Evolutionary conservation across 2,329 filamentous ascomycete genomes (phyloP), one percentile per base, ranked within the genome.

Genomic region (Colletotrichum sp.): DNA sequence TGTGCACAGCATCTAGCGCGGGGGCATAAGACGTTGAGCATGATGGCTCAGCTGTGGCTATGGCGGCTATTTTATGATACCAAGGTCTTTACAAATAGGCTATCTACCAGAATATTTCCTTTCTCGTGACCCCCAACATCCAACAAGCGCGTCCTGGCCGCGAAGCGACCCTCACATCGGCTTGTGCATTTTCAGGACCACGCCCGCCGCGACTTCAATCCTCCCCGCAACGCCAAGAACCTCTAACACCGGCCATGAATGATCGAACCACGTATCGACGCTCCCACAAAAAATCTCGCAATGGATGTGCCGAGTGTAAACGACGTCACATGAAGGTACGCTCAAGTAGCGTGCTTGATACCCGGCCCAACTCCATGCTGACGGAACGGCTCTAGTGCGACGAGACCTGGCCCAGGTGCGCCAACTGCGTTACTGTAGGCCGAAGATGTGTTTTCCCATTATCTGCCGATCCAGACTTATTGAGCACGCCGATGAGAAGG

Each of bases 251-350:
- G 28, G 26, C 59, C 59, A 30, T n/a, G 18, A 61, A 32, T 32
- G 59, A 28, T 16, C 34, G 15, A 13, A 48, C 24, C 0, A 65
- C 64, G 43, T 65, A 65, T 30, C 60, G 68, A 30, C 68, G 68
- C 21, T 57, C 68, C 64, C 82, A 84, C 79, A 83, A 80, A 70
- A 84, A 84, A 78, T 83, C 82, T 18, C 79, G 80, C 52, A 78
- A 73, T 9, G 82, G 82, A 13, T 84, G 82, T 72, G 74, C 78
- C 5, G 80, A 82, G 76, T 84, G 80, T 77, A 84, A 83, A 72
- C 77, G 78, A 43, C 80, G 82, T 10, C 82, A 84, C 69, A 80
- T 83, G 69, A 83, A 83, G 80, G 82, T 81, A 78, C 32, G 63
- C n/a, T 9, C 21, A 59, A 2, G 26, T 2, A 28, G 16, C 21